Evolutionary conservation across 148 eudicot species (phyloP), one percentile per base, ranked within the genome.

Genomic region (Heliosperma pusillum): DNA sequence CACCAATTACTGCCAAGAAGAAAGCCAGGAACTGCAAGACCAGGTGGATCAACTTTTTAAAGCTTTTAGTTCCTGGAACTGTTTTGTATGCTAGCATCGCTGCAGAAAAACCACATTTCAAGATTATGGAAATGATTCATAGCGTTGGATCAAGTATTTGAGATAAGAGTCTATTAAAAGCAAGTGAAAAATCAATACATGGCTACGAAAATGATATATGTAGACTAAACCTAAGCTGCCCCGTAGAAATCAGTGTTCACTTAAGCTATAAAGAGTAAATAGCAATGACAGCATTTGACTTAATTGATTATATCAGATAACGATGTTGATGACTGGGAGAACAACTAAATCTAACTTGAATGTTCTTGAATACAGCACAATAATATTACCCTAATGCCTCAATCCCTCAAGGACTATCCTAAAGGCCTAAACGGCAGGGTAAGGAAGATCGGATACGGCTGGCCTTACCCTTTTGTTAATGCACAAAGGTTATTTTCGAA

Each of bases 51-150:
- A 82, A 73, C 80, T 96, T 92, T 77, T 89, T 92, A 57, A 78
- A 89, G 72, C 61, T 80, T 78, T 92, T 96, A 42, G 90, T 92
- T 80, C 99, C 99, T 26, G 97, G 75, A 57, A 92, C 80, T 3
- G 97, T 92, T 82, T 90, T 96, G 91, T 92, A 96, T 40, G 94
- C 99, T 74, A 96, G 80, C 94, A 96, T 89, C 36, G 97, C 99
- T 96, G 90, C 90, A 88, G 10, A 62, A 25, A 42, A 69, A 61
- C 59, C 69, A 25, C 65, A 47, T 10, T 5, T 59, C 57, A 76
- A 2, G 42, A 26, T 63, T 66, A 25, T 29, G 63, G 20, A 50
- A 50, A 26, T 19, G 45, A 22, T 22, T 22, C 63, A 59, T 9
- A 21, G 26, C 40, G 5, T 33, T 33, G 40, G 40, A 33, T 33